phyloP scores from a whole-genome alignment of 2,329 filamentous ascomycete genomes.

The Microcyclospora pomicola region DNA sequence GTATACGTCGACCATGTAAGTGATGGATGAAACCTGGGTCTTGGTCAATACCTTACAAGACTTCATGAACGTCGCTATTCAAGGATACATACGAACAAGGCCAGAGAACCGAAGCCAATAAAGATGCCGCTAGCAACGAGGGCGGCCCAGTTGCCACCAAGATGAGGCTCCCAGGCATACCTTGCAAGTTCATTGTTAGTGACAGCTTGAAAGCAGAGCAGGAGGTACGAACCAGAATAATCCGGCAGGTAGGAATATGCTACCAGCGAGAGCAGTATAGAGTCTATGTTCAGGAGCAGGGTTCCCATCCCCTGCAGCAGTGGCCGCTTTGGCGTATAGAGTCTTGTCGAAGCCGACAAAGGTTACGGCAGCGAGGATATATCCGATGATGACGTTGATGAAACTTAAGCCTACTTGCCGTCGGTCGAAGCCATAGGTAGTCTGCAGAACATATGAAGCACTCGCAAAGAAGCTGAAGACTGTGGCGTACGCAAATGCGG shows the following conservation, averaged over 20 bases:
- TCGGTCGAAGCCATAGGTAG: conserved; percentile 13
- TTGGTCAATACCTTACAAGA: conserved; percentile 7
- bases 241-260: conserved; percentile 1
- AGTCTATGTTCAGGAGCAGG: conserved; percentile 24
- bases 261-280: conserved; percentile 22
- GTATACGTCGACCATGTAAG: not conserved
- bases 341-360: conserved; percentile 23
- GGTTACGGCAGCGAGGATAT: conserved; percentile 35
- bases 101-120: too few species aligned
- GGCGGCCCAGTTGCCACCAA: too few species aligned
- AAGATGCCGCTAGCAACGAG: too few species aligned
- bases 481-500: conserved; percentile 6
- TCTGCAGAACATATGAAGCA: conserved; percentile 17
- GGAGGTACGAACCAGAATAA: conserved; percentile 30
- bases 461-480: conserved; percentile 19
- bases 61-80: conserved; percentile 17
- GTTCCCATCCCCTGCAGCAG: conserved; percentile 17
- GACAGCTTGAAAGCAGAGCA: conserved; percentile 13
- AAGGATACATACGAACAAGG: conserved; percentile 13
- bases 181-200: too few species aligned
- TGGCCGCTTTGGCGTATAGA: conserved; percentile 23
- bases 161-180: too few species aligned
- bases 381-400: conserved; percentile 12
- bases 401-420: conserved; percentile 20
- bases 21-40: conserved; percentile 1